phyloP scores from a whole-genome alignment of 192 early-diverging fungal genomes.

The Mortierella hygrophila region DNA sequence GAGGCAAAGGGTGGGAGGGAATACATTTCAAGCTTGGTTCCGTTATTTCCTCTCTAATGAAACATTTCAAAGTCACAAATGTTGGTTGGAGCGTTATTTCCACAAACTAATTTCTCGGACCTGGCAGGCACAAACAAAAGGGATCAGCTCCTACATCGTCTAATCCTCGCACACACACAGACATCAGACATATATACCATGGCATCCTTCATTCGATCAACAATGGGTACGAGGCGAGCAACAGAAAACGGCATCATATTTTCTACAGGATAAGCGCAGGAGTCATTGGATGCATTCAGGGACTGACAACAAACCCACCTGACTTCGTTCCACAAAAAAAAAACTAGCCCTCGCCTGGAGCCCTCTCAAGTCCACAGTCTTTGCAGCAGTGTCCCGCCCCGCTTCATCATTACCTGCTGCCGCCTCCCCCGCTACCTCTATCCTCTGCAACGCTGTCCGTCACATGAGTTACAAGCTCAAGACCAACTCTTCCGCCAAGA shows the following conservation, averaged over 20 bases:
- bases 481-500: slow-evolving; percentile 56
- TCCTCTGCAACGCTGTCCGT: slow-evolving; percentile 52
- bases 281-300: too few relatives aligned
- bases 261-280: neutral
- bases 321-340: neutral
- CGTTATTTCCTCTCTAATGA: slow-evolving; percentile 28
- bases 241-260: neutral
- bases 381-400: slow-evolving; percentile 35
- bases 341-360: slow-evolving; percentile 51
- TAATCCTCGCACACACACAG: neutral
- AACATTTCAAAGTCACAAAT: neutral
- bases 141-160: neutral
- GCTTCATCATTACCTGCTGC: slow-evolving; percentile 33
- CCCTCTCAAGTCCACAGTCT: slow-evolving; percentile 42
- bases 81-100: slow-evolving; percentile 1
- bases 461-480: slow-evolving; percentile 56
- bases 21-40: slow-evolving; percentile 6
- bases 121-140: neutral
- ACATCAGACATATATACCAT: slow-evolving; percentile 12
- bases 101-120: neutral
- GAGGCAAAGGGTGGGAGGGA: neutral
- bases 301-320: neutral
- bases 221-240: slow-evolving; percentile 31
- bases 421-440: slow-evolving; percentile 31
- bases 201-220: slow-evolving; percentile 54